These are phyloP conservation scores for Heracleum sosnowskyi DNA, from an alignment of 129 eudicot genomes.

Conservation along the genomic window DNA sequence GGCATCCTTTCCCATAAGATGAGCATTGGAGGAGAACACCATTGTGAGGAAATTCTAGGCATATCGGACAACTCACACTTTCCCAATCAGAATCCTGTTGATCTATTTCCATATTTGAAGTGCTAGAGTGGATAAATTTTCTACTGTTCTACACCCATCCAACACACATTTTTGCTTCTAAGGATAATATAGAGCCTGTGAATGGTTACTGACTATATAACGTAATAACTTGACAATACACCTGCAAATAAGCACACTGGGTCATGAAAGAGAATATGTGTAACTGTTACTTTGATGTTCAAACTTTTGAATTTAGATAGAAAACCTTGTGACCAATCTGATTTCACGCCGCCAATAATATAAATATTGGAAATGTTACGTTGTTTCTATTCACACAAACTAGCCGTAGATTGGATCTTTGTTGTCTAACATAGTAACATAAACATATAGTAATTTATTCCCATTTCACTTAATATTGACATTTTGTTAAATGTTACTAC, in stretches of 20 bases:
- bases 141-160: not conserved
- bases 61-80: slow-evolving; percentile 78
- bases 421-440: not conserved
- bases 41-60: slow-evolving; percentile 88
- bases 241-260: slow-evolving; percentile 3
- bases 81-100: slow-evolving; percentile 67
- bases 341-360: not conserved
- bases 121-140: slow-evolving; percentile 13
- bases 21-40: slow-evolving; percentile 89
- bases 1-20: slow-evolving; percentile 85
- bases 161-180: not conserved
- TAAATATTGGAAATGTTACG: not conserved
- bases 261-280: not conserved
- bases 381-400: not conserved
- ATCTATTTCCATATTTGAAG: slow-evolving; percentile 42
- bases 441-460: not conserved
- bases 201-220: not conserved
- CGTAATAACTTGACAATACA: not conserved
- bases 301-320: not conserved
- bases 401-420: not conserved
- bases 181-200: not conserved
- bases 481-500: not conserved
- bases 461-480: not conserved
- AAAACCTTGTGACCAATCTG: not conserved
- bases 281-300: not conserved